Conservation (phyloP, 257 asterid genomes). For the Striga asiatica region DNA sequence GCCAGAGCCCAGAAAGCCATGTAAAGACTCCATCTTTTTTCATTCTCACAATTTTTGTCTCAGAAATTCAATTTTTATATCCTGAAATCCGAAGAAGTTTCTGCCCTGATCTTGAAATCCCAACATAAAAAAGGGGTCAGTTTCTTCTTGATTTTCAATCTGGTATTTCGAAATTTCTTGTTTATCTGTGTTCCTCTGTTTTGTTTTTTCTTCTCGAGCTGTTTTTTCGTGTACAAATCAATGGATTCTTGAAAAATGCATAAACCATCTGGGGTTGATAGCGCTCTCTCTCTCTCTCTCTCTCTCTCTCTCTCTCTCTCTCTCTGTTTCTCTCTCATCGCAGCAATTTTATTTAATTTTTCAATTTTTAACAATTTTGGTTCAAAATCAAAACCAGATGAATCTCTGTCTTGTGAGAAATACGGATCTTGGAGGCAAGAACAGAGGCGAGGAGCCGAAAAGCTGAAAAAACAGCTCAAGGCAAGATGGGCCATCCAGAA, state of each 20-base stretch:
- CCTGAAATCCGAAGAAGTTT: no score
- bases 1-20: conserved; percentile 27
- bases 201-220: neutral
- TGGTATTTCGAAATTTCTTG: neutral
- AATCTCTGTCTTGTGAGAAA: conserved; percentile 27
- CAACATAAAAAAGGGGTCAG: no score
- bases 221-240: neutral
- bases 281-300: neutral
- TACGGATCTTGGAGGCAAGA: conserved; percentile 61
- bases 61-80: no score
- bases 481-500: conserved; percentile 59
- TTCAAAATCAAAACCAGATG: conserved; percentile 24
- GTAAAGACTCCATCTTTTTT: conserved; percentile 21
- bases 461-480: conserved; percentile 61
- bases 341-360: neutral
- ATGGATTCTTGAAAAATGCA: conserved; percentile 8
- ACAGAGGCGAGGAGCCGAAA: conserved; percentile 52
- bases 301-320: neutral
- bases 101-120: neutral
- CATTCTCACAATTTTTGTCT: neutral
- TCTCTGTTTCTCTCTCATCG: neutral
- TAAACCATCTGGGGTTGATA: neutral
- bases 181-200: neutral
- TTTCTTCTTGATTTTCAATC: neutral
- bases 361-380: neutral